A percentile compares a stretch with the other conserved stretches of the same genome.
phyloP scores from a whole-genome alignment of 1,284 basidiomycete species.

The Ceratobasidium sp. region DNA sequence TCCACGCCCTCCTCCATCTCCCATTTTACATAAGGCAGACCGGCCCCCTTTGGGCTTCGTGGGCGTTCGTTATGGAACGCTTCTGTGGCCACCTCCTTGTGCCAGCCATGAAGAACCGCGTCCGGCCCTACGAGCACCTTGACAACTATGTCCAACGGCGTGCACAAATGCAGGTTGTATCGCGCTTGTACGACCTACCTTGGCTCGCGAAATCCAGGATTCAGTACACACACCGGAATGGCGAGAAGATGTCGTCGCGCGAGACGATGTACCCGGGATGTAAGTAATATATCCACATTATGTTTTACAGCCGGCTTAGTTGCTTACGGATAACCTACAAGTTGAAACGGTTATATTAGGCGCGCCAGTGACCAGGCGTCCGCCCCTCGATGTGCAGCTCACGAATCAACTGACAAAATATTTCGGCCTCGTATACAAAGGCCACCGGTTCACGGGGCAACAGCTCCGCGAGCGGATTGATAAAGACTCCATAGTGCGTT shows the following conservation, averaged over 20 bases:
- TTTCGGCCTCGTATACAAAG: no score
- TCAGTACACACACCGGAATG: background rate
- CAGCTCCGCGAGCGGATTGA: slow-evolving; percentile 3
- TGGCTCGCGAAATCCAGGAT: background rate
- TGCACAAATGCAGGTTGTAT: slow-evolving; percentile 49
- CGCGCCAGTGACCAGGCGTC: no score
- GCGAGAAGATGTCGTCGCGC: background rate
- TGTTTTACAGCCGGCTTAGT: no score
- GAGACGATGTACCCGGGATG: background rate
- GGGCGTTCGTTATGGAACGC: slow-evolving; percentile 61
- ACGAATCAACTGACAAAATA: no score
- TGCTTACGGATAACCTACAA: no score
- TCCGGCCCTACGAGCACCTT: slow-evolving; percentile 53
- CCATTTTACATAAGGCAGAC: slow-evolving; percentile 54
- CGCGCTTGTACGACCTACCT: background rate
- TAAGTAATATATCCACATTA: background rate
- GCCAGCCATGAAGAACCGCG: slow-evolving; percentile 51
- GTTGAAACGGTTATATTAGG: no score
- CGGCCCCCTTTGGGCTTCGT: slow-evolving; percentile 62
- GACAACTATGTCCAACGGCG: slow-evolving; percentile 51
- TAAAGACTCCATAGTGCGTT: background rate
- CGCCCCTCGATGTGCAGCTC: no score
- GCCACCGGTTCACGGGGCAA: no score
- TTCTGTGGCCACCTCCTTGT: slow-evolving; percentile 52
- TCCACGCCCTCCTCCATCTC: slow-evolving; percentile 62